phyloP scores from a whole-genome alignment of 2,329 filamentous ascomycete species.

The Penicillium sp. region DNA sequence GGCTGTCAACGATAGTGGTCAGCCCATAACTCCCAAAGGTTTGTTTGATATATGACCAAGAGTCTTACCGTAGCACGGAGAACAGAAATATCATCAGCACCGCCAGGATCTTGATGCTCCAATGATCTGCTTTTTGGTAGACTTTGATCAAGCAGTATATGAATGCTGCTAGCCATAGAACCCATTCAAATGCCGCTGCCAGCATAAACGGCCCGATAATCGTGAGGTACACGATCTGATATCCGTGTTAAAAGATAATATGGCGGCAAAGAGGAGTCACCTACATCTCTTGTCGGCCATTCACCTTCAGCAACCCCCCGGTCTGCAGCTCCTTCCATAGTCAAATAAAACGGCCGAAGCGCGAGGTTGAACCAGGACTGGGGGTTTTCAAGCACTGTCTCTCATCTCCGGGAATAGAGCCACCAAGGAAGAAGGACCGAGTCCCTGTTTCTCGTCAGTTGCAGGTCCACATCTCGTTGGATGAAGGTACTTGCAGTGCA shows the following conservation, averaged over 20 bases:
- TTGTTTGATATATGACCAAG: not conserved
- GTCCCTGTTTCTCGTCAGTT: not conserved
- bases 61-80: constrained; percentile 66
- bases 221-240: constrained; percentile 77
- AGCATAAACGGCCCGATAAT: constrained; percentile 80
- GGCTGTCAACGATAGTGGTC: constrained; percentile 48
- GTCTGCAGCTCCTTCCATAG: not conserved
- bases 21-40: not conserved
- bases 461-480: not conserved
- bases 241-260: not conserved
- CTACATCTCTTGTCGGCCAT: constrained; percentile 20
- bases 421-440: not conserved
- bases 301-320: not conserved
- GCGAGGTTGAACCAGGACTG: not conserved
- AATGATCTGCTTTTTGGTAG: constrained; percentile 83
- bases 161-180: constrained; percentile 92
- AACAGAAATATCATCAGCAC: constrained; percentile 73
- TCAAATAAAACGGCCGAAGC: not conserved
- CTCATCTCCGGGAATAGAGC: too few relatives aligned
- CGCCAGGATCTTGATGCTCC: constrained; percentile 77
- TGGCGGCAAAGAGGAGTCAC: too few relatives aligned
- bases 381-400: not conserved
- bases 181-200: constrained; percentile 86
- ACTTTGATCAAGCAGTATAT: constrained; percentile 88
- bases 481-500: not conserved